Evolutionary conservation across 2,329 filamentous ascomycete genomes (phyloP).

Genomic region (Huntiella moniliformis): DNA sequence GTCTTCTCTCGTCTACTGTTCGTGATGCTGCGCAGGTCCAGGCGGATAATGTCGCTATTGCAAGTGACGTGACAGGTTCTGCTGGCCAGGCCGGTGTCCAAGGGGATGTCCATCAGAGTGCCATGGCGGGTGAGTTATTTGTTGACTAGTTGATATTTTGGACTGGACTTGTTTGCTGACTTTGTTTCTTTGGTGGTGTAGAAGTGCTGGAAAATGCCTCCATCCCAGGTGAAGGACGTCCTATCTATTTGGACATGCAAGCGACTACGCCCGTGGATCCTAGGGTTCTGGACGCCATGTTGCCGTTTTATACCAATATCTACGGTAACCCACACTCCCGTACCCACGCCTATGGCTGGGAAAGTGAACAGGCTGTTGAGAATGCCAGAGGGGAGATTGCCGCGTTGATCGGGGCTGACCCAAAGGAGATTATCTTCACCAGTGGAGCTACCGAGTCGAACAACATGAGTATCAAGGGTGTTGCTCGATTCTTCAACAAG

Average conservation of each 20-base stretch:
- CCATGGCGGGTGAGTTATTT: conserved; percentile 11
- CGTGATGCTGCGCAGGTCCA: conserved; percentile 63
- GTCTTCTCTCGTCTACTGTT: conserved; percentile 71
- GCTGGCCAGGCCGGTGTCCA: conserved; percentile 5
- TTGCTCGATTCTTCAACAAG: conserved; percentile 84
- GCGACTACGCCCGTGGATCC: conserved; percentile 91
- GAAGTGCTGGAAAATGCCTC: conserved; percentile 82
- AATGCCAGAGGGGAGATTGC: conserved; percentile 70
- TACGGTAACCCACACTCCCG: conserved; percentile 96
- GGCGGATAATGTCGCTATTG: conserved; percentile 53
- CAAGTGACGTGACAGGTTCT: not conserved
- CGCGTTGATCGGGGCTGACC: conserved; percentile 72
- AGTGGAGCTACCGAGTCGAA: conserved; percentile 97
- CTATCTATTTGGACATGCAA: conserved; percentile 97
- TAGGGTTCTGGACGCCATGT: conserved; percentile 87
- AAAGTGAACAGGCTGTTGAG: conserved; percentile 87
- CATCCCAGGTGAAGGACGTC: conserved; percentile 80
- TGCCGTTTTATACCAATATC: conserved; percentile 79
- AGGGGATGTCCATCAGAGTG: conserved; percentile 9
- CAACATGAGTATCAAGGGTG: conserved; percentile 99
- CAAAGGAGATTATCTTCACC: conserved; percentile 98
- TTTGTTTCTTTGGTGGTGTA: conserved; percentile 13
- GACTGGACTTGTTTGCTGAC: not conserved
- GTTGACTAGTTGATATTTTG: not conserved
- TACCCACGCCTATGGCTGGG: conserved; percentile 97